Evolutionary conservation across 2,329 filamentous ascomycete genomes (phyloP).

Genomic region (Hysterium pulicare): DNA sequence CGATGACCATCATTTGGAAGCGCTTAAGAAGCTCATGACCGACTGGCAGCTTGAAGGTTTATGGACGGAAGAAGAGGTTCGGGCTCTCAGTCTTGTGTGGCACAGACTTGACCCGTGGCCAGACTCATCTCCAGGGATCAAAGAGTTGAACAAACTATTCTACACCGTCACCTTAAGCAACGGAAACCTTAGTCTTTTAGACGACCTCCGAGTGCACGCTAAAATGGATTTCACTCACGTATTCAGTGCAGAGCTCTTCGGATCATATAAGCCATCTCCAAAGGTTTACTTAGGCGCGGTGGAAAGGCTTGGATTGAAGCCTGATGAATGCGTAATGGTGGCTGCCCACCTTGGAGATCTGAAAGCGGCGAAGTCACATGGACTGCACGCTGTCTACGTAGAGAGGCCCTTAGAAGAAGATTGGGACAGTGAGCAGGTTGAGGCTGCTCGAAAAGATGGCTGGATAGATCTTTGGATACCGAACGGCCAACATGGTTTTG

Average conservation of each 20-base stretch:
- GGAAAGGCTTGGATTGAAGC: conserved; percentile 53
- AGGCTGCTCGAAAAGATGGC: conserved; percentile 51
- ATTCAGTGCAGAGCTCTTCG: conserved; percentile 67
- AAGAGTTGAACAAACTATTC: conserved; percentile 51
- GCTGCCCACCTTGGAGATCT: conserved; percentile 72
- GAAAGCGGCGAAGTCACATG: conserved; percentile 60
- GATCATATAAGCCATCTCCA: conserved; percentile 70
- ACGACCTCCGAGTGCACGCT: conserved; percentile 60
- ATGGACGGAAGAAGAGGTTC: conserved; percentile 47
- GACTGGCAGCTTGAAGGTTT: conserved; percentile 56
- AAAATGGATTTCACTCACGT: conserved; percentile 60
- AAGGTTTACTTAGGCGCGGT: conserved; percentile 68
- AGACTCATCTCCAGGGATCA: conserved; percentile 60
- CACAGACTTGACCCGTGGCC: conserved; percentile 68
- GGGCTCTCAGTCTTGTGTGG: conserved; percentile 59
- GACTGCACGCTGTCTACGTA: conserved; percentile 70
- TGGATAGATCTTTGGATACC: conserved; percentile 60
- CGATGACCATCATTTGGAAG: conserved; percentile 67
- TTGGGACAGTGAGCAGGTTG: conserved; percentile 51
- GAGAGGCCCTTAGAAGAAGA: conserved; percentile 66
- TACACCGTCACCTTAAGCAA: conserved; percentile 69
- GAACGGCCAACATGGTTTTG: conserved; percentile 49
- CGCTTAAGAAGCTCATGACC: conserved; percentile 57
- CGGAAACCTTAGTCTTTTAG: conserved; percentile 65
- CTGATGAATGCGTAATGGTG: conserved; percentile 68